These are phyloP conservation scores for Sclerotinia trifoliorum DNA, from an alignment of 2,329 filamentous ascomycete species.

Conservation along the genomic window DNA sequence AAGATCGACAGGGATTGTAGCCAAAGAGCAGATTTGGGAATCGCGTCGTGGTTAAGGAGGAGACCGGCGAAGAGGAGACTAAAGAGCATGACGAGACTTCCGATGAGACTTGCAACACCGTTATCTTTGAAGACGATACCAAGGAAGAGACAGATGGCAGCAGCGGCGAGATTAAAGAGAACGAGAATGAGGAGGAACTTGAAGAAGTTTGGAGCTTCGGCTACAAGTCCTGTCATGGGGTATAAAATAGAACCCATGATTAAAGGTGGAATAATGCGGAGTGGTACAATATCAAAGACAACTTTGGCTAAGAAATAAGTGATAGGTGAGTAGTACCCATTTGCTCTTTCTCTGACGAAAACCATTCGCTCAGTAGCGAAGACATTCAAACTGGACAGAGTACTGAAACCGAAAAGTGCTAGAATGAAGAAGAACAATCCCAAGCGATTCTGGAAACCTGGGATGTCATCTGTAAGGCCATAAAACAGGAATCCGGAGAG, in stretches of 20 bases:
- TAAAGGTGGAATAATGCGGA: slow-evolving; percentile 91
- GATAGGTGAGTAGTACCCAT: slow-evolving; percentile 91
- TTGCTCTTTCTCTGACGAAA: slow-evolving; percentile 90
- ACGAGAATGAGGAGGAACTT: slow-evolving; percentile 90
- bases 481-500: slow-evolving; percentile 96
- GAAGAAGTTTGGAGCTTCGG: slow-evolving; percentile 79
- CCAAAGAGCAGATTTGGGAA: slow-evolving; percentile 82
- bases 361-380: slow-evolving; percentile 88
- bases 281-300: slow-evolving; percentile 94
- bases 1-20: slow-evolving; percentile 93
- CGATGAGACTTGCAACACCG: slow-evolving; percentile 89
- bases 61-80: slow-evolving; percentile 92
- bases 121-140: slow-evolving; percentile 91
- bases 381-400: slow-evolving; percentile 86
- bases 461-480: slow-evolving; percentile 90
- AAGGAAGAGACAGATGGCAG: slow-evolving; percentile 91
- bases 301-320: slow-evolving; percentile 96
- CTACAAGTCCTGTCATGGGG: slow-evolving; percentile 91
- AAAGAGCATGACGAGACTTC: slow-evolving; percentile 96
- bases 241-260: slow-evolving; percentile 96
- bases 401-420: slow-evolving; percentile 94
- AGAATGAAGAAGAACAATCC: slow-evolving; percentile 98
- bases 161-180: slow-evolving; percentile 92
- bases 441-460: slow-evolving; percentile 95
- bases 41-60: slow-evolving; percentile 90